phyloP scores from a whole-genome alignment of 2,329 filamentous ascomycete species.

The Diaporthe humulicola region DNA sequence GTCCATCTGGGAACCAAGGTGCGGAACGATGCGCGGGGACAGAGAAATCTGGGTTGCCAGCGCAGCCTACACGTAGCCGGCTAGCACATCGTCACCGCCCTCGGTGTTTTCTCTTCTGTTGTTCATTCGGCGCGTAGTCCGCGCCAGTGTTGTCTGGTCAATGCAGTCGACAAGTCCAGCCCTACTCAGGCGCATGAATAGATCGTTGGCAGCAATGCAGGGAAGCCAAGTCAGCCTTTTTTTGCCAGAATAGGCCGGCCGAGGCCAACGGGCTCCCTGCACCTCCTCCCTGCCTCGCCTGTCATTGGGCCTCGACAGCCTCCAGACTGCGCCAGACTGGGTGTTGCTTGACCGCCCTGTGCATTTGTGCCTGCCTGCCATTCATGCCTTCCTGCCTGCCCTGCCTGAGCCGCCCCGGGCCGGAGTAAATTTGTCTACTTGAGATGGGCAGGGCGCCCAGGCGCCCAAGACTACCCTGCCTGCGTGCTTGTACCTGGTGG shows the following conservation, averaged over 20 bases:
- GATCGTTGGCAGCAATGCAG: slow-evolving; percentile 4
- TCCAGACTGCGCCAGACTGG: slow-evolving; percentile 3
- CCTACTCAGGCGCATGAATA: slow-evolving; percentile 27
- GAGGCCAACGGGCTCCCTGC: slow-evolving; percentile 5
- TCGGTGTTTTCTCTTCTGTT: neutral
- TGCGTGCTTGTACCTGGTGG: neutral
- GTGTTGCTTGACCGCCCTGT: slow-evolving; percentile 17
- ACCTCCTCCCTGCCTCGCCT: neutral
- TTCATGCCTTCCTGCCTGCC: neutral
- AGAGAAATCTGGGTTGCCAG: slow-evolving; percentile 17
- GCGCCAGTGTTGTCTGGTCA: neutral
- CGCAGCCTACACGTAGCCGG: slow-evolving; percentile 25
- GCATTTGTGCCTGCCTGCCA: neutral
- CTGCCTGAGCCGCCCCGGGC: slow-evolving; percentile 22
- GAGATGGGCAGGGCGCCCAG: neutral
- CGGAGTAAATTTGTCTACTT: slow-evolving; percentile 13
- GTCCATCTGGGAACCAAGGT: neutral
- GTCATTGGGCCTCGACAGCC: slow-evolving; percentile 19
- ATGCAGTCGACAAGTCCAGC: slow-evolving; percentile 16
- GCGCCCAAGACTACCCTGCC: slow-evolving; percentile 5
- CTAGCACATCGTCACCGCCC: slow-evolving; percentile 33
- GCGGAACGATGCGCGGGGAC: neutral
- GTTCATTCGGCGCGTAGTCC: neutral
- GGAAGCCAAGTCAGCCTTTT: slow-evolving; percentile 11
- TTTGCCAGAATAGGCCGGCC: slow-evolving; percentile 18